Percentiles rank a stretch among this genome's conserved stretches.
These are phyloP conservation scores for Xerophyta viscosa DNA, from an alignment of 106 monocot species.

Conservation along the genomic window DNA sequence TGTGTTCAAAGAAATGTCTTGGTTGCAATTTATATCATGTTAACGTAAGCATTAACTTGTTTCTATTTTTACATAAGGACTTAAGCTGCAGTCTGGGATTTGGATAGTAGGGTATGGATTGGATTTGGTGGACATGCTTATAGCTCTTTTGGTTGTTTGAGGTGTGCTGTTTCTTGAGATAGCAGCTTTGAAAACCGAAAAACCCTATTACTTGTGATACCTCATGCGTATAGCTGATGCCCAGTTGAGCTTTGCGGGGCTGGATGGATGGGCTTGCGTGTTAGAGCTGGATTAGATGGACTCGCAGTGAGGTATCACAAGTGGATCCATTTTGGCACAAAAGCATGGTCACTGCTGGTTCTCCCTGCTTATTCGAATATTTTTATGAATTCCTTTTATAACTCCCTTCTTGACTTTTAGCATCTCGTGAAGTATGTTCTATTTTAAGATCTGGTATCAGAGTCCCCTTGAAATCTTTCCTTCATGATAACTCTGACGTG, in stretches of 20 bases:
- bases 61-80: neutral
- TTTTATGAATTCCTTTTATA: no score
- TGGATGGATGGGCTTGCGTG: neutral
- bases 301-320: neutral
- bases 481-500: neutral
- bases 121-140: slow-evolving; percentile 1
- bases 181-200: slow-evolving; percentile 1
- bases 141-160: slow-evolving; percentile 2
- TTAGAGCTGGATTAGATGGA: slow-evolving; percentile 4
- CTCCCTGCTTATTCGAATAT: no score
- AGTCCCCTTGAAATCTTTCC: no score
- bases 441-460: no score
- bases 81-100: neutral
- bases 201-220: slow-evolving; percentile 1
- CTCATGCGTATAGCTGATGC: neutral
- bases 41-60: no score
- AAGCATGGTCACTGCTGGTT: neutral
- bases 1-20: no score
- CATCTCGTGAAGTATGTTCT: no score
- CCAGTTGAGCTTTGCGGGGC: neutral
- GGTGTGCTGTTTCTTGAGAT: slow-evolving; percentile 1
- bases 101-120: slow-evolving; percentile 1
- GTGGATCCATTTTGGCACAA: neutral
- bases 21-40: no score
- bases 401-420: no score